Evolutionary conservation across 306 rosid species (phyloP).

Genomic region (Sesbania bispinosa): DNA sequence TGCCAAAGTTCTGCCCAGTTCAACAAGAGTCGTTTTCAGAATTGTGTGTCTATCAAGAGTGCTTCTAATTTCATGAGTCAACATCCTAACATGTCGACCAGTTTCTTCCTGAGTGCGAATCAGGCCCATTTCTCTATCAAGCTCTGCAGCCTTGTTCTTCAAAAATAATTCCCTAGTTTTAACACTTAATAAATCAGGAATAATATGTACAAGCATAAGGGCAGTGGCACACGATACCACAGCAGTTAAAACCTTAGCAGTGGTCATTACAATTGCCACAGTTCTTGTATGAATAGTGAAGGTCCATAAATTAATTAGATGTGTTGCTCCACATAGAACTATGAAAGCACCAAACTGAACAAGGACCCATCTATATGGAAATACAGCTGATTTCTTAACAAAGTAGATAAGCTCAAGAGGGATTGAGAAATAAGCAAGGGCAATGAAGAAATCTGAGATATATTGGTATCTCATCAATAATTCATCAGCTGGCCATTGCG

Average conservation of each 20-base stretch:
- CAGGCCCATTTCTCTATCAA: conserved; percentile 80
- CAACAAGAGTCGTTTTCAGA: conserved; percentile 69
- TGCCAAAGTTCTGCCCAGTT: conserved; percentile 82
- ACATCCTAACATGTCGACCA: conserved; percentile 80
- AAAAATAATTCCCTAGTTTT: conserved; percentile 69
- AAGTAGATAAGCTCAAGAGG: conserved; percentile 78
- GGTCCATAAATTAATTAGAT: conserved; percentile 74
- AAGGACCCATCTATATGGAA: conserved; percentile 83
- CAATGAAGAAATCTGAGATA: conserved; percentile 73
- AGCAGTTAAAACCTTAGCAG: conserved; percentile 71
- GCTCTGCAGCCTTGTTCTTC: conserved; percentile 81
- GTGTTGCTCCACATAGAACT: conserved; percentile 83
- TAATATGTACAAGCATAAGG: conserved; percentile 78
- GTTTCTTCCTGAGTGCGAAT: conserved; percentile 83
- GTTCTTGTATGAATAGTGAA: conserved; percentile 56
- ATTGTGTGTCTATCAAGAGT: conserved; percentile 76
- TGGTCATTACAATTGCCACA: conserved; percentile 69
- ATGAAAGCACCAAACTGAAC: conserved; percentile 90
- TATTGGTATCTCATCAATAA: conserved; percentile 73
- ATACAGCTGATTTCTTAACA: conserved; percentile 75
- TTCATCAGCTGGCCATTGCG: conserved; percentile 68
- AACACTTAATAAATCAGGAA: conserved; percentile 77
- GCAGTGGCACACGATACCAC: conserved; percentile 79
- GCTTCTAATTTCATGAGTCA: conserved; percentile 80
- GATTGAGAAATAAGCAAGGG: conserved; percentile 77